Evolutionary conservation across 768 basidiomycete genomes (phyloP).

Genomic region (Pleurotus ostreatus): DNA sequence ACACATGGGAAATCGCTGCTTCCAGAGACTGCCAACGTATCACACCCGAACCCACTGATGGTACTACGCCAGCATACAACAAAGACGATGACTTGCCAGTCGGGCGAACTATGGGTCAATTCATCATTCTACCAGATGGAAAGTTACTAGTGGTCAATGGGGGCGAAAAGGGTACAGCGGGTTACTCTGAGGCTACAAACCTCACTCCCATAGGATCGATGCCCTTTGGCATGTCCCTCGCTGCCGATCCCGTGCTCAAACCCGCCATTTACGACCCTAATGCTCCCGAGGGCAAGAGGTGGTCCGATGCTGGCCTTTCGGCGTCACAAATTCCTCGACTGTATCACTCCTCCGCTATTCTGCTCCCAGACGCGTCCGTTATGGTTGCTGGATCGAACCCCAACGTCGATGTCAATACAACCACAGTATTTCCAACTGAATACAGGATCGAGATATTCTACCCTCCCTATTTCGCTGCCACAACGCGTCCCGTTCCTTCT

Average conservation of each 20-base stretch:
- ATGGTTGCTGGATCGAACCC: conserved; percentile 92
- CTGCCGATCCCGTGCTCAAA: conserved; percentile 70
- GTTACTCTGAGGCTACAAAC: conserved; percentile 63
- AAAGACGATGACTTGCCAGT: conserved; percentile 75
- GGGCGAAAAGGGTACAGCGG: conserved; percentile 82
- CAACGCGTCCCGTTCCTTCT: conserved; percentile 61
- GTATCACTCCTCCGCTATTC: conserved; percentile 90
- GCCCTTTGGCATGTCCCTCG: conserved; percentile 72
- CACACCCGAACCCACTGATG: conserved; percentile 78
- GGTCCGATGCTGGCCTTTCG: conserved; percentile 63
- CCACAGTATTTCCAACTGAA: conserved; percentile 66
- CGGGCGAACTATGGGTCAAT: conserved; percentile 88
- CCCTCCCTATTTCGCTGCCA: conserved; percentile 78
- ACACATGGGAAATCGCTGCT: conserved; percentile 71
- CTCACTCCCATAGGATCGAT: conserved; percentile 45
- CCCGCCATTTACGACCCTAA: conserved; percentile 86
- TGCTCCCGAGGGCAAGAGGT: conserved; percentile 65
- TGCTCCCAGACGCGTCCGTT: conserved; percentile 84
- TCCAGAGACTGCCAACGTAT: conserved; percentile 77
- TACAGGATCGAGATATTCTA: conserved; percentile 89
- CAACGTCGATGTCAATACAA: conserved; percentile 73
- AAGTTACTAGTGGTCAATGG: conserved; percentile 83
- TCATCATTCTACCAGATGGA: conserved; percentile 78
- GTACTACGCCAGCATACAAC: conserved; percentile 52
- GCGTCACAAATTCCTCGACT: conserved; percentile 69